A percentile compares a stretch with the other conserved stretches of the same genome.
These are phyloP conservation scores for Saccharomycodes ludwigii DNA, from an alignment of 805 yeast species.

Conservation along the genomic window DNA sequence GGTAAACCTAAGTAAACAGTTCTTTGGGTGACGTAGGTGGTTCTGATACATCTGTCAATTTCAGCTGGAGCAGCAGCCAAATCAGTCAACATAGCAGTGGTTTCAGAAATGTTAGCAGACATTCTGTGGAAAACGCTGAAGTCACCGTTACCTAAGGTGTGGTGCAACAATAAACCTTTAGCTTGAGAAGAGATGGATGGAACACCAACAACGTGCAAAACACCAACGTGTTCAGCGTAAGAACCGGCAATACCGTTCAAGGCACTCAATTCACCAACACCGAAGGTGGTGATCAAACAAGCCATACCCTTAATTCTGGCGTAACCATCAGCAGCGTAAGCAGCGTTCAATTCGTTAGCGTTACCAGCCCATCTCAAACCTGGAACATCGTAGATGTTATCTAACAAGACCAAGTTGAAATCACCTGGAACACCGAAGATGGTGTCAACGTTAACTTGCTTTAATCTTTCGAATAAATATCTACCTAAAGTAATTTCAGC, in stretches of 20 bases:
- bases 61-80: conserved; percentile 52
- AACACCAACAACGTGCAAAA: conserved; percentile 76
- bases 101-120: conserved; percentile 60
- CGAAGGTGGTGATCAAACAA: conserved; percentile 72
- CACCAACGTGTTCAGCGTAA: conserved; percentile 81
- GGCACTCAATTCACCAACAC: conserved; percentile 82
- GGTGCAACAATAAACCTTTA: conserved; percentile 63
- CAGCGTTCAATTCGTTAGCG: conserved; percentile 82
- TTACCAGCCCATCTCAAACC: conserved; percentile 84
- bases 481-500: conserved; percentile 55
- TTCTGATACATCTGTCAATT: conserved; percentile 63
- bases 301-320: conserved; percentile 69
- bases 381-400: conserved; percentile 60
- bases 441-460: conserved; percentile 58
- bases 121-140: conserved; percentile 69
- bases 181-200: conserved; percentile 68
- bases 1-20: conserved; percentile 79
- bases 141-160: conserved; percentile 76
- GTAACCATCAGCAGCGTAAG: conserved; percentile 77
- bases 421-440: conserved; percentile 78
- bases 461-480: conserved; percentile 66
- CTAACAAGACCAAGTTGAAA: conserved; percentile 61
- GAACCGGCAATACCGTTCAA: conserved; percentile 82
- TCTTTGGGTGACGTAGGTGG: conserved; percentile 59
- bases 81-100: conserved; percentile 54